Evolutionary conservation across 768 basidiomycete species (phyloP).

Genomic region (Naganishia antarctica): DNA sequence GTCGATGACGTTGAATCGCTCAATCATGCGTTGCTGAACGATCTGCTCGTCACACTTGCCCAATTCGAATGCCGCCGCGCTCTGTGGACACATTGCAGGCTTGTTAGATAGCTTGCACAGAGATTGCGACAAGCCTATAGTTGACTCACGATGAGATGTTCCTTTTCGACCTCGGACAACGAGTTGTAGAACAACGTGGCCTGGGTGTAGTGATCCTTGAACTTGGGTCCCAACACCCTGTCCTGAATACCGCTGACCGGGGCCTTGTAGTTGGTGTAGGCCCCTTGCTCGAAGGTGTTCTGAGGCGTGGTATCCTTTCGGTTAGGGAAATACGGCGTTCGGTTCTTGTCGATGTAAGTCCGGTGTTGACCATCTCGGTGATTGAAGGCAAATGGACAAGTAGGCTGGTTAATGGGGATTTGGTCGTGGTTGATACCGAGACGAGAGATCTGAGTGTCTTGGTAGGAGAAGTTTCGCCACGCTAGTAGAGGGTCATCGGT

Average conservation of each 20-base stretch:
- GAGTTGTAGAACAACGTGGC: constrained; percentile 82
- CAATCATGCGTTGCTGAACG: constrained; percentile 66
- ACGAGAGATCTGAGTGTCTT: constrained; percentile 72
- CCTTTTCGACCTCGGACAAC: constrained; percentile 62
- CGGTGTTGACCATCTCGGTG: constrained; percentile 50
- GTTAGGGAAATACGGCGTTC: constrained; percentile 72
- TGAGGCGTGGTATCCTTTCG: constrained; percentile 52
- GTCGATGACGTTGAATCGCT: constrained; percentile 67
- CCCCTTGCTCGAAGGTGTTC: constrained; percentile 55
- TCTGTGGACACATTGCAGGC: background rate
- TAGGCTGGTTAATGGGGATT: constrained; percentile 68
- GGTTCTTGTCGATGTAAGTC: constrained; percentile 51
- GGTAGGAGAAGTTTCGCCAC: constrained; percentile 78
- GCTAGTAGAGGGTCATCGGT: constrained; percentile 48
- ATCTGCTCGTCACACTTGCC: constrained; percentile 72
- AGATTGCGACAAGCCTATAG: too few relatives aligned
- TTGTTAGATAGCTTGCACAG: background rate
- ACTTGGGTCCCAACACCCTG: constrained; percentile 53
- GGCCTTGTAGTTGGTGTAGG: constrained; percentile 38
- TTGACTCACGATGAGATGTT: constrained; percentile 57
- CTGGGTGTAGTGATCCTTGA: constrained; percentile 72
- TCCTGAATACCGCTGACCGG: constrained; percentile 57
- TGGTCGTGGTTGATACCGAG: constrained; percentile 65
- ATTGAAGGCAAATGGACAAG: constrained; percentile 47
- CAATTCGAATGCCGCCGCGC: constrained; percentile 74